phyloP scores from a whole-genome alignment of 106 monocot species.

The Dioscorea dumetorum region DNA sequence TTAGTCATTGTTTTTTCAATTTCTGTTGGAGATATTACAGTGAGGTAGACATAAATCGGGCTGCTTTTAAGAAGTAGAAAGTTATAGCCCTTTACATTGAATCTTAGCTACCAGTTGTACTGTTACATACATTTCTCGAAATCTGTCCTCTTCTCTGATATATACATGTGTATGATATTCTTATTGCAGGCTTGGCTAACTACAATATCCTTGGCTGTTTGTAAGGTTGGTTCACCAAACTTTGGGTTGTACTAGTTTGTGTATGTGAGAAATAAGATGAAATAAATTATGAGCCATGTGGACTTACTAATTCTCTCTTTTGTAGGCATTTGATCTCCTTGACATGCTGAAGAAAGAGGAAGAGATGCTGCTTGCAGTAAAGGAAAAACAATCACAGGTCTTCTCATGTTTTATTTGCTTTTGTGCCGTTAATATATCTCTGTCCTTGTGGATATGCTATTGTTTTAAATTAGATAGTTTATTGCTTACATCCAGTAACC shows the following conservation, averaged over 20 bases:
- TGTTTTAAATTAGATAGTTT: no score
- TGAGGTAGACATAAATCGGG: no score
- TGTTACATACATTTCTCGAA: no score
- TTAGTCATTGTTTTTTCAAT: no score
- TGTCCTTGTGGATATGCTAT: no score
- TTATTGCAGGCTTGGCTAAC: constrained; percentile 82
- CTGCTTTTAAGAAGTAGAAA: no score
- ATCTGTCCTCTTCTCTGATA: no score
- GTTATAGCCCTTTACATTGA: no score
- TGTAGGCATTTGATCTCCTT: constrained; percentile 84
- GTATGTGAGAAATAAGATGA: not conserved
- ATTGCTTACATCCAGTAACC: no score
- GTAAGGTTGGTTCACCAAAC: constrained; percentile 46
- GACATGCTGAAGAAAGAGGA: constrained; percentile 99
- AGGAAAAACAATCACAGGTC: constrained; percentile 70
- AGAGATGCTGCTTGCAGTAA: constrained; percentile 88
- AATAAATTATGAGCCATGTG: not conserved
- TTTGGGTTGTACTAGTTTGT: not conserved
- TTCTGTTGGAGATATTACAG: no score
- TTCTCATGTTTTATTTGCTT: not conserved
- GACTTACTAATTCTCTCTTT: constrained; percentile 1
- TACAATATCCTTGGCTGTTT: constrained; percentile 73
- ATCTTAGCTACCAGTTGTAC: no score
- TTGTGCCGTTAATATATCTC: no score
- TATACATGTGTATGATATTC: not conserved